Conservation (phyloP, 306 rosid genomes). For the Rosa multiflora region DNA sequence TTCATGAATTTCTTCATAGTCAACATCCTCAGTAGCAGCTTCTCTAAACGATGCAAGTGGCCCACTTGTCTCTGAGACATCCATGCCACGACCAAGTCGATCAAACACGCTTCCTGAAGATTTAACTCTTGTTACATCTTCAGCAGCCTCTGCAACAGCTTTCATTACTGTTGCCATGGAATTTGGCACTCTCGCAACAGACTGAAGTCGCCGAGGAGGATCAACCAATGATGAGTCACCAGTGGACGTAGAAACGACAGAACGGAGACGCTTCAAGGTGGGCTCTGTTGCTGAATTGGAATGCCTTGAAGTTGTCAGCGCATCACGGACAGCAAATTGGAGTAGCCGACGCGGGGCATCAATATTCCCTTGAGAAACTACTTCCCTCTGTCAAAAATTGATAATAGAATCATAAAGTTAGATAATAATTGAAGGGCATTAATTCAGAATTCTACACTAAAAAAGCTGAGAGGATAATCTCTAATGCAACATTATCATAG, state of each 20-base stretch:
- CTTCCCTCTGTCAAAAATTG: constrained; percentile 59
- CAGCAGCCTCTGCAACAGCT: constrained; percentile 94
- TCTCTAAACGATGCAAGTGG: constrained; percentile 38
- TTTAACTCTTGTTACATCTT: constrained; percentile 72
- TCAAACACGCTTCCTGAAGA: constrained; percentile 85
- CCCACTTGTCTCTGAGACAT: constrained; percentile 33
- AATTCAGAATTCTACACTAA: not conserved
- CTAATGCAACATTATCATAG: not conserved
- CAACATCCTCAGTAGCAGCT: constrained; percentile 31
- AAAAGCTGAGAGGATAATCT: not conserved
- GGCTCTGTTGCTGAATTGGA: constrained; percentile 53
- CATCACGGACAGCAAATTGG: constrained; percentile 93
- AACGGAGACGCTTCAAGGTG: constrained; percentile 79
- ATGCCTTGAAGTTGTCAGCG: constrained; percentile 64
- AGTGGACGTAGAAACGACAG: constrained; percentile 73
- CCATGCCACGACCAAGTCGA: constrained; percentile 67
- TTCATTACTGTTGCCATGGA: constrained; percentile 85
- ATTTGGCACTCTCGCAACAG: constrained; percentile 60
- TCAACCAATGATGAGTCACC: constrained; percentile 52
- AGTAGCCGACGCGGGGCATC: constrained; percentile 82
- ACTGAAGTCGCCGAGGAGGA: constrained; percentile 50
- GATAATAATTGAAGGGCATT: constrained; percentile 5
- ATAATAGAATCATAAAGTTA: constrained; percentile 31
- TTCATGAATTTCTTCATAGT: constrained; percentile 49
- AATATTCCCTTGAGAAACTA: constrained; percentile 46